These are phyloP conservation scores for Diaporthe humulicola DNA, from an alignment of 2,329 filamentous ascomycete genomes.

Conservation along the genomic window DNA sequence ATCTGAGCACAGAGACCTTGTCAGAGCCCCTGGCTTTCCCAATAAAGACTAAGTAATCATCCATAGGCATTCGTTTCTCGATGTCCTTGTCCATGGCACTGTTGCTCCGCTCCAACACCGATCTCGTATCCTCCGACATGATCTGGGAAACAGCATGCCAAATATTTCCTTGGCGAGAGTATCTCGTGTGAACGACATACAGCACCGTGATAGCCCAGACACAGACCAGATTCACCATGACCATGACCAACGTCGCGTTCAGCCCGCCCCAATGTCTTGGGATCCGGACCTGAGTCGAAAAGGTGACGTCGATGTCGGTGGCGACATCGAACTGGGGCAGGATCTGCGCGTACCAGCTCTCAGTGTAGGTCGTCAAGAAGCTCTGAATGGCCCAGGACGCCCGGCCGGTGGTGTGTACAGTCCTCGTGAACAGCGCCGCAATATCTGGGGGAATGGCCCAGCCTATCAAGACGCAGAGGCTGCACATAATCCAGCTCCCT, in stretches of 20 bases:
- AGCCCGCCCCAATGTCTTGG: background rate
- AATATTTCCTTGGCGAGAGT: background rate
- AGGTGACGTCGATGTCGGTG: background rate
- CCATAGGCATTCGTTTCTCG: background rate
- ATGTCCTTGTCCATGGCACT: background rate
- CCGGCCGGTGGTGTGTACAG: background rate
- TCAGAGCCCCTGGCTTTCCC: background rate
- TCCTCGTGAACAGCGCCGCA: background rate
- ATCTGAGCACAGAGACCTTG: background rate
- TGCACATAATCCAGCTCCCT: background rate
- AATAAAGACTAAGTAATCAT: background rate
- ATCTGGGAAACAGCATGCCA: conserved; percentile 1
- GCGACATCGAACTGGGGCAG: background rate
- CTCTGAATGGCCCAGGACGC: background rate
- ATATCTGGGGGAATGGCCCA: background rate
- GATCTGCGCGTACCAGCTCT: conserved; percentile 15
- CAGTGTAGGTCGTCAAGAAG: background rate
- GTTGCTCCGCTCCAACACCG: background rate
- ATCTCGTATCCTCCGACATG: background rate
- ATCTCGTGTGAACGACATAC: background rate
- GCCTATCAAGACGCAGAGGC: background rate
- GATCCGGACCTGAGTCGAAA: background rate
- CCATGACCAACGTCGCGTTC: background rate
- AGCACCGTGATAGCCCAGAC: background rate
- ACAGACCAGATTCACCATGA: background rate